Evolutionary conservation across 2,329 filamentous ascomycete species (phyloP).

Genomic region (Sporothrix schenckii): DNA sequence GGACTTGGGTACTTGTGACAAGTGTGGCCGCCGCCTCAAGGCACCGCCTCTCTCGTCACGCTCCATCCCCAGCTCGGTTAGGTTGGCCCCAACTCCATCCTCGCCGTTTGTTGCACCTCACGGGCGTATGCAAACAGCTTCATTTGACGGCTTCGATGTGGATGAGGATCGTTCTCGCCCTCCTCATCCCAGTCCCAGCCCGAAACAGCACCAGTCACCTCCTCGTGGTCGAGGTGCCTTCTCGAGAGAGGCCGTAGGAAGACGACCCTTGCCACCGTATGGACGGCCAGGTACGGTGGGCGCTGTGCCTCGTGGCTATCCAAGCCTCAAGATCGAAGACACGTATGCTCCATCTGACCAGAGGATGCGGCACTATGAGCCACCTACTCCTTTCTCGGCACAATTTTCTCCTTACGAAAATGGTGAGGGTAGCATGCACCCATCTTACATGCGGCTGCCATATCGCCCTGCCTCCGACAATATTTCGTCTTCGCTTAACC

Average conservation of each 20-base stretch:
- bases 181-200: constrained; percentile 5
- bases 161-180: not conserved
- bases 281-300: not conserved
- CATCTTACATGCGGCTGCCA: not conserved
- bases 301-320: not conserved
- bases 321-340: constrained; percentile 46
- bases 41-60: constrained; percentile 60
- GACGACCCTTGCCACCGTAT: constrained; percentile 31
- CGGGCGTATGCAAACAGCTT: not conserved
- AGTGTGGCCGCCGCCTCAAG: constrained; percentile 71
- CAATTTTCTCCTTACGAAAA: not conserved
- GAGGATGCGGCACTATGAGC: constrained; percentile 66
- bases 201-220: constrained; percentile 30
- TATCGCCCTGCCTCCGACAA: not conserved
- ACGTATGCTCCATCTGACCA: constrained; percentile 56
- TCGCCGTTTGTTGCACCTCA: not conserved
- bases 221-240: not conserved
- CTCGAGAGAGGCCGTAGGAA: not conserved
- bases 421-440: not conserved
- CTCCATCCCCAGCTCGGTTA: constrained; percentile 21
- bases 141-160: not conserved
- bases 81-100: not conserved
- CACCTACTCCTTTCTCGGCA: constrained; percentile 1
- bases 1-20: constrained; percentile 62
- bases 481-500: not conserved